These are phyloP conservation scores for Auriscalpium vulgare DNA, from an alignment of 768 basidiomycete genomes.

Conservation along the genomic window DNA sequence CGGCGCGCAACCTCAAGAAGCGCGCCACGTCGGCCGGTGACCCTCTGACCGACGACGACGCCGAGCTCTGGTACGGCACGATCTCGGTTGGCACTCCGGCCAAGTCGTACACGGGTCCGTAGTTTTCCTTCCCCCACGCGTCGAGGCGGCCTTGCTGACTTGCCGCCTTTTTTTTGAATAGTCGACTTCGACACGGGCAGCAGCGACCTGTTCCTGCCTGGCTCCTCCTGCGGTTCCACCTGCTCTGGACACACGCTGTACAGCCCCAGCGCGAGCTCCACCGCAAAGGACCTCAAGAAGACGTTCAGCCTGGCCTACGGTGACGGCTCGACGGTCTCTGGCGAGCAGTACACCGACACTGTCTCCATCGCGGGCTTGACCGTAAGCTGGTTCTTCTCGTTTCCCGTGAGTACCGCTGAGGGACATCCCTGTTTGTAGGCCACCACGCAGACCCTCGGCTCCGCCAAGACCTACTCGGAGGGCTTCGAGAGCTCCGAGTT, in stretches of 20 bases:
- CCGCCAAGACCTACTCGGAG: background rate
- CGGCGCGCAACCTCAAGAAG: background rate
- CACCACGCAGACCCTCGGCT: background rate
- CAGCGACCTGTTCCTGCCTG: background rate
- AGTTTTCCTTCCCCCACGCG: too few species aligned
- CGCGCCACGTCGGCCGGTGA: background rate
- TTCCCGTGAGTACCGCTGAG: too few species aligned
- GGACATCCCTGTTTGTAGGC: background rate
- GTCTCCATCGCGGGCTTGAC: background rate
- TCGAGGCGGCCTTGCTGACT: too few species aligned
- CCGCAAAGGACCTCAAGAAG: background rate
- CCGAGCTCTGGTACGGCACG: constrained; percentile 5
- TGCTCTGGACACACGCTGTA: background rate
- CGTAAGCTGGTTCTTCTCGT: background rate
- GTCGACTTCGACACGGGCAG: constrained; percentile 1
- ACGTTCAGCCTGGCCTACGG: background rate
- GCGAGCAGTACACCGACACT: background rate
- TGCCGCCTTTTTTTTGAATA: background rate
- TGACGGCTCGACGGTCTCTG: background rate
- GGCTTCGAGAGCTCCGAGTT: background rate
- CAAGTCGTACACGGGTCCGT: constrained; percentile 1
- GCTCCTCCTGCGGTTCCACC: background rate
- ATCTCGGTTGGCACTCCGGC: constrained; percentile 4
- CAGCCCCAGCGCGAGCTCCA: background rate
- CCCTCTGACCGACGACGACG: background rate